Evolutionary conservation across 2,329 filamentous ascomycete species (phyloP).

Genomic region (Talaromyces pinophilus): DNA sequence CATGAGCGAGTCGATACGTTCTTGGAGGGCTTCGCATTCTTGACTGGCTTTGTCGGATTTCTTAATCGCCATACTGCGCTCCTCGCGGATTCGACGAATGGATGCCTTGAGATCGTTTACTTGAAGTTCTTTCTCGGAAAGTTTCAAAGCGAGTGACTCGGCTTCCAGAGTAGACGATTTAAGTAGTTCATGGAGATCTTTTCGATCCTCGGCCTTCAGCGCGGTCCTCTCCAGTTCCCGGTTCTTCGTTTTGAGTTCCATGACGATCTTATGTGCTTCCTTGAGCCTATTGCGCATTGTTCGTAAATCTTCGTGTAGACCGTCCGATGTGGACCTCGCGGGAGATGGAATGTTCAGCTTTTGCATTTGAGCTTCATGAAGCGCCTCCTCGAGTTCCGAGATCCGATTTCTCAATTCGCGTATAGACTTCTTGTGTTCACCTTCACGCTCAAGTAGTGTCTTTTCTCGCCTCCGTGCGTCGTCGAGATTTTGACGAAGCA

Average conservation of each 20-base stretch:
- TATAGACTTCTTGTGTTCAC: conserved; percentile 62
- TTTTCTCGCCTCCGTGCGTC: conserved; percentile 67
- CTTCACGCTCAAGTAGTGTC: conserved; percentile 65
- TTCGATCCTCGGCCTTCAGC: conserved; percentile 45
- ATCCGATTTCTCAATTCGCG: conserved; percentile 66
- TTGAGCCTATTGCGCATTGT: conserved; percentile 63
- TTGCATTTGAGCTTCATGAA: conserved; percentile 61
- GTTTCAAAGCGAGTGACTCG: conserved; percentile 70
- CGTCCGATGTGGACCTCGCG: conserved; percentile 52
- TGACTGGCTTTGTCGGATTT: conserved; percentile 43
- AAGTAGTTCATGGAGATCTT: conserved; percentile 49
- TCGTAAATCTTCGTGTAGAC: conserved; percentile 55
- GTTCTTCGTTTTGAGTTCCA: conserved; percentile 56
- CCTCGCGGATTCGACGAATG: conserved; percentile 61
- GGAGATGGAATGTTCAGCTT: conserved; percentile 56
- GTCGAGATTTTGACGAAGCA: conserved; percentile 64
- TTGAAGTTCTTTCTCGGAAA: conserved; percentile 67
- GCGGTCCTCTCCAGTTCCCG: conserved; percentile 55
- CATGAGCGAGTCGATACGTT: conserved; percentile 64
- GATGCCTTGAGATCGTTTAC: conserved; percentile 61
- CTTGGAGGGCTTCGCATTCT: conserved; percentile 52
- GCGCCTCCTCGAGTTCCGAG: conserved; percentile 65
- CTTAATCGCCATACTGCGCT: conserved; percentile 45
- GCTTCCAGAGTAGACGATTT: conserved; percentile 52
- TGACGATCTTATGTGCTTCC: conserved; percentile 60